Evolutionary conservation across 225 moss, liverwort and hornwort genomes (phyloP).

Genomic region (Anthoceros angustus): DNA sequence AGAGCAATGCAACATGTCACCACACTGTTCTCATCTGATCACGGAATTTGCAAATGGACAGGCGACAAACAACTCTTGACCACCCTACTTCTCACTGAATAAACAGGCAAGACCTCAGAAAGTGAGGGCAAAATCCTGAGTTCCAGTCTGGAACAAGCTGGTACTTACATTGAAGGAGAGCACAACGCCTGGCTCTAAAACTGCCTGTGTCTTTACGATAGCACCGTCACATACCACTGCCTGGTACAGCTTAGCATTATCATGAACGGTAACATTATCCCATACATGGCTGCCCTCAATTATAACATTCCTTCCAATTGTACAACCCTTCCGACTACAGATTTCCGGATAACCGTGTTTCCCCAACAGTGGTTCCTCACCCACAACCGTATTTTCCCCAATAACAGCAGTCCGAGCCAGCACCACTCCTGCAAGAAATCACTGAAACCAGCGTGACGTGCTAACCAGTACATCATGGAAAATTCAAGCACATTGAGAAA

Average conservation of each 20-base stretch:
- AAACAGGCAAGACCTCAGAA: too few relatives aligned
- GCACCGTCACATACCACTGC: slow-evolving; percentile 78
- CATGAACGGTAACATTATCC: slow-evolving; percentile 80
- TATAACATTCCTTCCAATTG: slow-evolving; percentile 73
- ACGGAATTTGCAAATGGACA: too few relatives aligned
- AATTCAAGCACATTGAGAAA: background rate
- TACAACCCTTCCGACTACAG: slow-evolving; percentile 83
- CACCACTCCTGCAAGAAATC: slow-evolving; percentile 42
- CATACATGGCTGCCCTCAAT: slow-evolving; percentile 93
- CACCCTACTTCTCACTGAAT: too few relatives aligned
- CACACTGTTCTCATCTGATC: too few relatives aligned
- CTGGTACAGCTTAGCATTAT: slow-evolving; percentile 50
- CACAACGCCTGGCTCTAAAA: slow-evolving; percentile 71
- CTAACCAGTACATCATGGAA: background rate
- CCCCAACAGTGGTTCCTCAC: slow-evolving; percentile 59
- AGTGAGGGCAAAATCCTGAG: too few relatives aligned
- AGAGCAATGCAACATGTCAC: slow-evolving; percentile 3
- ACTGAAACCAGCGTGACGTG: slow-evolving; percentile 5
- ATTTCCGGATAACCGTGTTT: slow-evolving; percentile 52
- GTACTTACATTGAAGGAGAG: slow-evolving; percentile 67
- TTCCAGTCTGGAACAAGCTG: background rate
- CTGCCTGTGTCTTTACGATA: slow-evolving; percentile 47
- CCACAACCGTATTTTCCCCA: slow-evolving; percentile 76
- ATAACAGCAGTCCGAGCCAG: slow-evolving; percentile 62
- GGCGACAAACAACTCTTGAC: too few relatives aligned